These are phyloP conservation scores for Asterophora parasitica DNA, from an alignment of 768 basidiomycete genomes.

Conservation along the genomic window DNA sequence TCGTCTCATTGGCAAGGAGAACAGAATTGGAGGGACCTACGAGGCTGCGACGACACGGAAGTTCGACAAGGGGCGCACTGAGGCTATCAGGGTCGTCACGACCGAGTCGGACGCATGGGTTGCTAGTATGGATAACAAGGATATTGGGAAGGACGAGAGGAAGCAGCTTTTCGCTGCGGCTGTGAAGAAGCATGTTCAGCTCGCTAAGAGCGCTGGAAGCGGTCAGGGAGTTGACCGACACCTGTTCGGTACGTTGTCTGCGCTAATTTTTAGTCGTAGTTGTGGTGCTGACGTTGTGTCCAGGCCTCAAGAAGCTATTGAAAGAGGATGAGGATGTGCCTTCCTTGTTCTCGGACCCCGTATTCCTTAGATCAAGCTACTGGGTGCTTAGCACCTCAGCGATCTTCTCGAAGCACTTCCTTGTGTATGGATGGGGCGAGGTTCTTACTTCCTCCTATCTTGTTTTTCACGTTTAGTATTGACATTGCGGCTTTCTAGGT, in stretches of 20 bases:
- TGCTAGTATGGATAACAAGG: constrained; percentile 61
- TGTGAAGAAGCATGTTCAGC: constrained; percentile 53
- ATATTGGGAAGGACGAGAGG: constrained; percentile 35
- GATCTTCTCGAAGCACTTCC: constrained; percentile 80
- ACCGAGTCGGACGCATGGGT: constrained; percentile 75
- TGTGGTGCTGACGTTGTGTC: not conserved
- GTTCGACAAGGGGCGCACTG: constrained; percentile 87
- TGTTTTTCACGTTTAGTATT: not conserved
- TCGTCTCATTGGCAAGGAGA: constrained; percentile 52
- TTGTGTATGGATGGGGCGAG: constrained; percentile 92
- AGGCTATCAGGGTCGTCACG: constrained; percentile 85
- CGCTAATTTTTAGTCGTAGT: not conserved
- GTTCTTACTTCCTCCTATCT: constrained; percentile 25
- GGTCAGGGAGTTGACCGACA: constrained; percentile 85
- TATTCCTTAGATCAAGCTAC: constrained; percentile 63
- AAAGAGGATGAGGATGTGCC: constrained; percentile 60
- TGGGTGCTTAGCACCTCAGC: constrained; percentile 93
- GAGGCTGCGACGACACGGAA: constrained; percentile 90
- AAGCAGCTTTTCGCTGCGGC: constrained; percentile 56
- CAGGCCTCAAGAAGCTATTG: constrained; percentile 70
- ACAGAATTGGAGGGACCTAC: constrained; percentile 77
- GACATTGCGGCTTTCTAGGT: constrained; percentile 38
- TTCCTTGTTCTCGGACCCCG: constrained; percentile 69
- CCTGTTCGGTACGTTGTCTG: constrained; percentile 58
- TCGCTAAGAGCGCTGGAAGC: constrained; percentile 62